Base-by-base conservation (phyloP, 352 stramenopile genomes). In the Phytophthora cajani region DNA sequence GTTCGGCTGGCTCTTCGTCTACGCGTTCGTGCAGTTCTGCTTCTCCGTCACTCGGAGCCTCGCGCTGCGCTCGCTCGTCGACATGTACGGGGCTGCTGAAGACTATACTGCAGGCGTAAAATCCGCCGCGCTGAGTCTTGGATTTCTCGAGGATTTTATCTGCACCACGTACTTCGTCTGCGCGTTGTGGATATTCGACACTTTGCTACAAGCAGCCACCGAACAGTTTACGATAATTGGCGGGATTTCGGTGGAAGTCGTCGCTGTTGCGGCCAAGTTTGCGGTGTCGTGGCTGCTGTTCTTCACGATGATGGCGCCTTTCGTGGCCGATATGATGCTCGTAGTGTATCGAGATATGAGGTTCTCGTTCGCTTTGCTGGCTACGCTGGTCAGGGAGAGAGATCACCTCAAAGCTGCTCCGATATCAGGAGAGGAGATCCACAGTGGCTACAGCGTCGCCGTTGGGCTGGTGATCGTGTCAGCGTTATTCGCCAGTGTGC, bases 281-380 rank as follows among this genome's bases (percentile, higher is more conserved):
- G 21, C 23, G 0, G 47, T 58, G 1, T 66, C 59, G 12, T 58
- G 59, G 59, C n/a, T 58, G 23, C 47, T 84, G 9, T 77, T 77
- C 27, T 36, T 68, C 3, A 5, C 58, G 21, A 36, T 54, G n/a
- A 40, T 80, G 11, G 36, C 65, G 10, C 72, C 72, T 11, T 79
- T 84, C 49, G 47, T 65, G 2, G 62, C 67, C 3, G 76, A 84
- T 38, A 52, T 72, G 60, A n/a, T 82, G 58, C 59, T 83, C 6
- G 36, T 87, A 30, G 63, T 65, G 3, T 70, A 69, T 5, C 74
- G 71, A 5, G 47, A 78, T 21, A 72, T 75, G 54, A 64, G 79
- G 19, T 78, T 84, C 59, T 77, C 74, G 58, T 73, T 80, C 16
- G 76, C 75, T 19, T 74, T 73, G 3, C 27, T 70, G 8, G 36